Evolutionary conservation across 805 yeast genomes (phyloP).

Genomic region (Candida maris): DNA sequence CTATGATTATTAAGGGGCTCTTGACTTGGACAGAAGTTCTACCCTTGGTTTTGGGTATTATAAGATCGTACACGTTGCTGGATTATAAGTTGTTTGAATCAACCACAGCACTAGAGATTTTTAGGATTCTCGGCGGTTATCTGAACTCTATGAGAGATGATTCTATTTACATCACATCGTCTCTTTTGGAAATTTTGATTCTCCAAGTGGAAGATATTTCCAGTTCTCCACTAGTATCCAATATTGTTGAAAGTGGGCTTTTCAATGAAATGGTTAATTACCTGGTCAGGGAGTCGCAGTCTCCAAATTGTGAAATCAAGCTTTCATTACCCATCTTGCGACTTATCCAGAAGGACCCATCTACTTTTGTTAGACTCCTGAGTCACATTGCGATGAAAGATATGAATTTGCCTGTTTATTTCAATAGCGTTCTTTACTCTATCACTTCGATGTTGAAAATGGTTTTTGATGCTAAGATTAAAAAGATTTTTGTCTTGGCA

Average conservation of each 20-base stretch:
- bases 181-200: conserved; percentile 50
- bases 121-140: conserved; percentile 50
- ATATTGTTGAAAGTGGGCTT: conserved; percentile 42
- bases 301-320: conserved; percentile 41
- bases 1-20: conserved; percentile 54
- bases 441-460: conserved; percentile 35
- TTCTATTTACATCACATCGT: conserved; percentile 51
- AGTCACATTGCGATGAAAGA: conserved; percentile 29
- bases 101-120: conserved; percentile 38
- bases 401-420: conserved; percentile 12
- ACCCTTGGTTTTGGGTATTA: conserved; percentile 56
- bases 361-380: conserved; percentile 34
- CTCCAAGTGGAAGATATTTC: conserved; percentile 28
- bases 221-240: conserved; percentile 17
- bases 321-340: conserved; percentile 37
- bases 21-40: conserved; percentile 70
- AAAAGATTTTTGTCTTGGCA: conserved; percentile 44
- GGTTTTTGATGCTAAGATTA: conserved; percentile 70
- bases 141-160: conserved; percentile 67
- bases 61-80: conserved; percentile 58
- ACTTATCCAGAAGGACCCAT: conserved; percentile 35
- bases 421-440: conserved; percentile 21
- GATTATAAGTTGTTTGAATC: conserved; percentile 40
- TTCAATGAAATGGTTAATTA: conserved; percentile 40
- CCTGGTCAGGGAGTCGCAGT: conserved; percentile 40